phyloP scores from a whole-genome alignment of 768 basidiomycete genomes.

The Hygrocybe punicea region DNA sequence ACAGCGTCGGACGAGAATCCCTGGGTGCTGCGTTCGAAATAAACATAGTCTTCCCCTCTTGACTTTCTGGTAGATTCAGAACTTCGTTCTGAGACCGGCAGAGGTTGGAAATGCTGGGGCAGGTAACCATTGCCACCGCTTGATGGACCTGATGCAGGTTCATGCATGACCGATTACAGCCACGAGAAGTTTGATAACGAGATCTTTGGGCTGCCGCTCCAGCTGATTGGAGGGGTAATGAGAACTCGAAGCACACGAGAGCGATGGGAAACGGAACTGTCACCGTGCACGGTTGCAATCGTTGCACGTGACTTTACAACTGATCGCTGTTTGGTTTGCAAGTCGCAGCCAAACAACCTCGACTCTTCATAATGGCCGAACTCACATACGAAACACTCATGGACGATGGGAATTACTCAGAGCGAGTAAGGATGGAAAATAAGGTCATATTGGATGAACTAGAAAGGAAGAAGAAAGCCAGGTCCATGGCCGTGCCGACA shows the following conservation, averaged over 20 bases:
- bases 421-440: slow-evolving; percentile 75
- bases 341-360: not conserved
- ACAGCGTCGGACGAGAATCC: slow-evolving; percentile 78
- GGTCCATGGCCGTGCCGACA: slow-evolving; percentile 92
- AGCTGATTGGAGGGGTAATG: not conserved
- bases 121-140: not conserved
- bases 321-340: not conserved
- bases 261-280: no score
- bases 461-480: slow-evolving; percentile 95
- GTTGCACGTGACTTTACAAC: not conserved
- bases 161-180: not conserved
- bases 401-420: slow-evolving; percentile 77
- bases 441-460: slow-evolving; percentile 89
- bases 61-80: not conserved
- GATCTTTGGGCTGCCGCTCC: not conserved
- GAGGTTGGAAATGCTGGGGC: not conserved
- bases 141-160: not conserved
- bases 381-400: slow-evolving; percentile 71
- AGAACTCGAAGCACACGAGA: no score
- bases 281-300: no score
- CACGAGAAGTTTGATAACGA: not conserved
- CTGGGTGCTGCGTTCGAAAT: slow-evolving; percentile 78
- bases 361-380: slow-evolving; percentile 54
- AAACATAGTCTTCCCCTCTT: slow-evolving; percentile 64
- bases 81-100: not conserved